Evolutionary conservation across 495 filamentous ascomycete genomes (phyloP), one percentile per base, ranked within the genome.

Genomic region (Aspergillus funiculosus): DNA sequence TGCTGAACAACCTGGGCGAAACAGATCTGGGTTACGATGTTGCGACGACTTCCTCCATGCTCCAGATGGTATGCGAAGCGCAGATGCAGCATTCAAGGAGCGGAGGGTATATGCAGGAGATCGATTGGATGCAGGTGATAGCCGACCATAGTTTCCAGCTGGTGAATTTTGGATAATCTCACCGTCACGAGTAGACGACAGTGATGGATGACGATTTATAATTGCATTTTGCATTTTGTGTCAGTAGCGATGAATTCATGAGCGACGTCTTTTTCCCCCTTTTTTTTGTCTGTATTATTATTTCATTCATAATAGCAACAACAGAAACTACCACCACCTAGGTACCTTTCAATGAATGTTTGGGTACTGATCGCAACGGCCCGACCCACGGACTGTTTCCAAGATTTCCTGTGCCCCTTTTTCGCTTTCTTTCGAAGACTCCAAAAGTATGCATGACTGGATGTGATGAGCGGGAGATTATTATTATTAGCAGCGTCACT

Each of bases 1-100:
- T 82, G 39, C 63, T 81, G 21, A 67, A 60, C 10, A 62, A 57
- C 6, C 64, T 81, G 53, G 72, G 78, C 48, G 61, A 66, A 13
- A 61, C 72, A 25, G 74, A 75, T 22, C 67, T 77, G 46, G 77
- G 78, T 4, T 59, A 71, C 25, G 76, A 71, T 42, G 67, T 68
- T 0, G 55, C 60, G 4, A 71, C 71, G 8, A 71, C 74, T 6
- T 61, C 71, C 18, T 61, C 69, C 37, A 59, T 80, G 25, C 54
- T 81, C 22, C 65, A 74, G 44, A 61, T 62, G 1, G 66, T 81
- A 5, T 77, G 71, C 46, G 71, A 79, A 46, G 52, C 60, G 45
- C 74, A 78, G 51, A 59, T 62, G 28, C 60, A 63, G 38, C 59
- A 59, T 36, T 54, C 62, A 9, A 59, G 60, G 57, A 56, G 50